Evolutionary conservation across 176 grass and related monocot genomes (phyloP).

Genomic region (Carex kokanica): DNA sequence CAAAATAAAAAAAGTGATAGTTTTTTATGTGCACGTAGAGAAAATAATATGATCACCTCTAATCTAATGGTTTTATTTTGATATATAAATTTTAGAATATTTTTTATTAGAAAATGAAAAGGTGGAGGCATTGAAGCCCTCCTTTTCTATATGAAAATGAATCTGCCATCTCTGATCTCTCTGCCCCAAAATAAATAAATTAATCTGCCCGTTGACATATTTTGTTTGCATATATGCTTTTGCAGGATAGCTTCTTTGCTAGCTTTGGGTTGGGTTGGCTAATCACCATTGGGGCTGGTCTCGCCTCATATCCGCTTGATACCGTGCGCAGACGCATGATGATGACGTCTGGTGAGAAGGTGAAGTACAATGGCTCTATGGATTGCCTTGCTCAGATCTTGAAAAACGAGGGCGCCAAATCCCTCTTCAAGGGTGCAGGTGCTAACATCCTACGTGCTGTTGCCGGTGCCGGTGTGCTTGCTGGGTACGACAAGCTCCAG

Average conservation of each 20-base stretch:
- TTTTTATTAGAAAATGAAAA: no score
- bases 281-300: constrained; percentile 83
- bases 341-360: constrained; percentile 94
- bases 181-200: neutral
- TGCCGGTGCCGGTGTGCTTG: constrained; percentile 92
- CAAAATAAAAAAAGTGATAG: no score
- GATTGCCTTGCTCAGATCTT: constrained; percentile 78
- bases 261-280: constrained; percentile 84
- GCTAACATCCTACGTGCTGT: constrained; percentile 92
- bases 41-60: no score
- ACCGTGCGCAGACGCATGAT: constrained; percentile 98
- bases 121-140: no score
- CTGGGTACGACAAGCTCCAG: constrained; percentile 91
- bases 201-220: neutral
- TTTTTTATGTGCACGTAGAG: neutral
- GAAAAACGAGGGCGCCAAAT: constrained; percentile 75
- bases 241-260: constrained; percentile 94
- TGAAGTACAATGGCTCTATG: constrained; percentile 92
- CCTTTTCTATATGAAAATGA: neutral
- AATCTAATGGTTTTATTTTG: no score
- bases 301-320: constrained; percentile 91
- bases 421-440: constrained; percentile 95
- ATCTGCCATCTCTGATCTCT: neutral
- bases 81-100: no score
- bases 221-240: neutral